Evolutionary conservation across 2,329 filamentous ascomycete species (phyloP).

Genomic region (Cercospora sp.): DNA sequence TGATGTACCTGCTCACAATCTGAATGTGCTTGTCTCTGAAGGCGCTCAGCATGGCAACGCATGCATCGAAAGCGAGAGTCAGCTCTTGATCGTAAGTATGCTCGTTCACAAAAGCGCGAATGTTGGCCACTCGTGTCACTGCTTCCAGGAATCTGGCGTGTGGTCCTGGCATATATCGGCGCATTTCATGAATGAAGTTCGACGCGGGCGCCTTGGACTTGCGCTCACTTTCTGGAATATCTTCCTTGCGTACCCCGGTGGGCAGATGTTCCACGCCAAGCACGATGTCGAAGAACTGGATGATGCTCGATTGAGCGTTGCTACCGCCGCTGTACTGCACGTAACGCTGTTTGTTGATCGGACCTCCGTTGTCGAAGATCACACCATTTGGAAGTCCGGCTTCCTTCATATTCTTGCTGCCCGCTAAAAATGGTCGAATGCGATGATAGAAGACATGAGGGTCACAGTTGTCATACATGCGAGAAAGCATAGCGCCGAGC

Average conservation of each 20-base stretch:
- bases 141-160: constrained; percentile 88
- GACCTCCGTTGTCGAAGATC: constrained; percentile 73
- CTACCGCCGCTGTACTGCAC: constrained; percentile 89
- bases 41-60: constrained; percentile 72
- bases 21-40: constrained; percentile 94
- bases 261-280: constrained; percentile 88
- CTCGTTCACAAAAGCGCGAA: constrained; percentile 75
- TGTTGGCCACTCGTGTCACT: constrained; percentile 77
- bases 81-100: constrained; percentile 64
- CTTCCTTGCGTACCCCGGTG: constrained; percentile 67
- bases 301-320: constrained; percentile 94
- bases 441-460: constrained; percentile 93
- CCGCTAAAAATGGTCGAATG: constrained; percentile 92
- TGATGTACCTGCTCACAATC: constrained; percentile 94
- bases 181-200: constrained; percentile 97
- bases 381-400: constrained; percentile 86
- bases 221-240: constrained; percentile 44
- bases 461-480: constrained; percentile 95
- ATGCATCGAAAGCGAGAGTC: constrained; percentile 83
- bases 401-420: constrained; percentile 96
- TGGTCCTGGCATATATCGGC: constrained; percentile 90
- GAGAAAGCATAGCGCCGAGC: constrained; percentile 71
- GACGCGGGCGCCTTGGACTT: constrained; percentile 49
- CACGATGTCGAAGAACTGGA: constrained; percentile 95
- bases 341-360: constrained; percentile 57